A percentile compares a stretch with the other conserved stretches of the same genome.
Conservation (phyloP, 495 filamentous ascomycete species). For the Neurospora sp. region DNA sequence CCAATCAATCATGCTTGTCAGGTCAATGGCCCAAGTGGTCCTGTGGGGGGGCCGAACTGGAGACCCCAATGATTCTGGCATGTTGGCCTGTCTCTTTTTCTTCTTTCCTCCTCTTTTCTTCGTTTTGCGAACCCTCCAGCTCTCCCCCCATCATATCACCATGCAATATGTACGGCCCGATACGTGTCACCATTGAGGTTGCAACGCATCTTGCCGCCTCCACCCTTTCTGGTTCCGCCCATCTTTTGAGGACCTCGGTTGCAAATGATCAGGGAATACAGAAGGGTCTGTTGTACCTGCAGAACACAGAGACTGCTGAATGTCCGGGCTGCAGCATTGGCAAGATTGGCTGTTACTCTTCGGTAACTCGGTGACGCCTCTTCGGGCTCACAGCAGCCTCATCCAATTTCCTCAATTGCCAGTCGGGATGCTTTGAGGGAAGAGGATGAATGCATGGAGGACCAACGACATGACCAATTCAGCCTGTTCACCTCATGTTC, state of each 20-base stretch:
- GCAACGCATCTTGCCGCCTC: neutral
- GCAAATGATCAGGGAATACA: neutral
- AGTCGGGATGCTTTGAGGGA: neutral
- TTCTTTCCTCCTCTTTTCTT: neutral
- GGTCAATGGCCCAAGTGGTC: neutral
- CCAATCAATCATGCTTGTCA: neutral
- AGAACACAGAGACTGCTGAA: neutral
- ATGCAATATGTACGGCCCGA: neutral
- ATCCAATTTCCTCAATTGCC: neutral
- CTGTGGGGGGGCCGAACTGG: neutral
- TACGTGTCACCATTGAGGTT: neutral
- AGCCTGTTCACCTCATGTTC: neutral
- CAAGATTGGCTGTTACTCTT: neutral
- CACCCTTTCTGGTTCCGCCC: neutral
- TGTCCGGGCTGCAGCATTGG: neutral
- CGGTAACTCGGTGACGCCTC: neutral
- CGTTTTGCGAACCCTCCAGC: neutral
- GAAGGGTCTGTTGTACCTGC: neutral
- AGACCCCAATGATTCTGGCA: neutral
- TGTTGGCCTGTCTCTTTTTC: neutral
- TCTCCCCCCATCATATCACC: neutral
- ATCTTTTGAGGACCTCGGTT: neutral
- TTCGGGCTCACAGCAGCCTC: neutral
- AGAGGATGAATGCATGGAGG: neutral
- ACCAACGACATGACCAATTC: neutral